A percentile compares a stretch with the other conserved stretches of the same genome.
phyloP scores from a whole-genome alignment of 257 asterid genomes.

The Petunia axillaris region DNA sequence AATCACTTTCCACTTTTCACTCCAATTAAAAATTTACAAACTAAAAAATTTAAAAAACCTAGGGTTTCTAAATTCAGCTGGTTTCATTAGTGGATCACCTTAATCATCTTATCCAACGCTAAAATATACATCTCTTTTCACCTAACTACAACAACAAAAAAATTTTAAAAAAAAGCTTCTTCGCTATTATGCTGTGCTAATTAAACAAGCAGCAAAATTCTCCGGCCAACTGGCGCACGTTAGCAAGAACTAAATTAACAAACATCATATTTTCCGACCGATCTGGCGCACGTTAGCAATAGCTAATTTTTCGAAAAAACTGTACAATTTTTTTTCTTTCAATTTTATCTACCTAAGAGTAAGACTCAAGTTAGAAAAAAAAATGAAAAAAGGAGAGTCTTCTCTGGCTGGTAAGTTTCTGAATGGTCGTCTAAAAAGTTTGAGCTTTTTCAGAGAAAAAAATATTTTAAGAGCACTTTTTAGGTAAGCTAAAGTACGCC shows the following conservation, averaged over 20 bases:
- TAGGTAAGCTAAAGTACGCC: slow-evolving; percentile 39
- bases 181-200: neutral
- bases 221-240: neutral
- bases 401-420: neutral
- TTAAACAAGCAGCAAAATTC: slow-evolving; percentile 3
- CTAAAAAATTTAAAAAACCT: neutral
- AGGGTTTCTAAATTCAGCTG: slow-evolving; percentile 13
- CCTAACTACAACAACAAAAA: neutral
- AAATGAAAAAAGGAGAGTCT: slow-evolving; percentile 17
- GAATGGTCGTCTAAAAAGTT: slow-evolving; percentile 22
- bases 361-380: slow-evolving; percentile 18
- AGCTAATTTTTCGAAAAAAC: slow-evolving; percentile 22
- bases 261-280: slow-evolving; percentile 15
- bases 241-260: neutral
- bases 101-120: slow-evolving; percentile 18
- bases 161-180: neutral
- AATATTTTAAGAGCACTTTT: slow-evolving; percentile 48
- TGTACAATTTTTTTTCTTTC: neutral
- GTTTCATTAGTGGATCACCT: slow-evolving; percentile 11
- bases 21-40: neutral
- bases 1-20: neutral
- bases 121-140: neutral
- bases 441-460: slow-evolving; percentile 24
- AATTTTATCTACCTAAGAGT: slow-evolving; percentile 8
- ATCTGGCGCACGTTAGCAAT: slow-evolving; percentile 35